Conservation (phyloP, 2,329 filamentous ascomycete species). For the Ophiosphaerella narmari region DNA sequence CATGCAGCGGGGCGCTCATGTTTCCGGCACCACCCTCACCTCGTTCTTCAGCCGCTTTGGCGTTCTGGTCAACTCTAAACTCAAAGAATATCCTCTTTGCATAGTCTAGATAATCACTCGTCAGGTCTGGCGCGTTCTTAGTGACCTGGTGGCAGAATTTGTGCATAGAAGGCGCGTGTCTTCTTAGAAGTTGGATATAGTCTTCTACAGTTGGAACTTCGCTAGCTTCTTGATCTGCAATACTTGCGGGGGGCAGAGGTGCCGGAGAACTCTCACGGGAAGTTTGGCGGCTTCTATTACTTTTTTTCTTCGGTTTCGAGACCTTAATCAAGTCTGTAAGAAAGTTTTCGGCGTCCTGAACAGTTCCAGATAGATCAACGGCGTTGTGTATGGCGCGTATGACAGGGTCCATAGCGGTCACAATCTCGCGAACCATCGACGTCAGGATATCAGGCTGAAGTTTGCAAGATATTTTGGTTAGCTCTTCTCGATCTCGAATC, state of each 20-base stretch:
- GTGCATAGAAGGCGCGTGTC: slow-evolving; percentile 67
- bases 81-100: slow-evolving; percentile 61
- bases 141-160: slow-evolving; percentile 73
- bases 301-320: slow-evolving; percentile 47
- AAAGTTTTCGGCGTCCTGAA: slow-evolving; percentile 70
- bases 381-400: slow-evolving; percentile 73
- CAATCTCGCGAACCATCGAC: slow-evolving; percentile 65
- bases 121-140: slow-evolving; percentile 69
- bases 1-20: slow-evolving; percentile 48
- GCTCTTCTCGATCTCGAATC: slow-evolving; percentile 73
- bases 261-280: slow-evolving; percentile 30
- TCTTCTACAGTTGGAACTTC: slow-evolving; percentile 67
- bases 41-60: slow-evolving; percentile 22
- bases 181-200: slow-evolving; percentile 68
- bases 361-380: slow-evolving; percentile 71
- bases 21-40: slow-evolving; percentile 46
- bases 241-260: slow-evolving; percentile 28
- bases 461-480: slow-evolving; percentile 69
- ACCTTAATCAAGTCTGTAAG: slow-evolving; percentile 71
- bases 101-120: slow-evolving; percentile 65
- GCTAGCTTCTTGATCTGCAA: slow-evolving; percentile 23
- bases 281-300: slow-evolving; percentile 24
- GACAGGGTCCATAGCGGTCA: slow-evolving; percentile 73
- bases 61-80: slow-evolving; percentile 53
- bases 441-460: slow-evolving; percentile 75